Base-by-base conservation (phyloP, 2,329 filamentous ascomycete genomes). In the Trichoderma hamatum region DNA sequence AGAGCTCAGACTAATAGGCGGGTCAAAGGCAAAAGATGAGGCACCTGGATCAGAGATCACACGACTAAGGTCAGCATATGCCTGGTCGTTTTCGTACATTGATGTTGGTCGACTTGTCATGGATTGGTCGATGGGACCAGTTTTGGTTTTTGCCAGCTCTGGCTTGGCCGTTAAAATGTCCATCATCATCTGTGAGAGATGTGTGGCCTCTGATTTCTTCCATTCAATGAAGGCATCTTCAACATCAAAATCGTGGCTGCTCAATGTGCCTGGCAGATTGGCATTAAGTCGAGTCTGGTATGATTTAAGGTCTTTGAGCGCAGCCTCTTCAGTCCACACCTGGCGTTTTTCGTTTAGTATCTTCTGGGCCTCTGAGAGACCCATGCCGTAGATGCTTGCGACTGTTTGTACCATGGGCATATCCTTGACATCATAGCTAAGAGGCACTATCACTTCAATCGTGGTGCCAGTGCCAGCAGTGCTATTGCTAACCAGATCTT, bases 371-470 rank as follows among this genome's bases (percentile, higher is more conserved):
- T 96, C 90, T 1, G 90, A 89, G 72, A 91, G 89, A 54, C 89
- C 89, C 70, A 95, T 85, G 55, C 91, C 92, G 80, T 98, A 99
- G 72, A 97, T 92, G 74, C 87, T 90, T 62, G 91, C 92, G 30
- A 99, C 94, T 43, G 91, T 88, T 78, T 96, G 91, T 32, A 97
- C 96, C 81, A 97, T 87, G 46, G 90, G 90, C 96, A 99, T 99
- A 77, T 99, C 96, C 80, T 96, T 97, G 77, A 98, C 91, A 79
- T 97, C 93, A 79, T 97, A 93, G 76, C 89, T 96, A 69, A 96
- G 83, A 13, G 95, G 94, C 3, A 94, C 88, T 68, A 92, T 86
- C 26, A 95, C 92, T 78, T 97, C 95, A 72, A 96, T 86, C 10
- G 90, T 92, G 24, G 76, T 79, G 34, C 80, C 80, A 26, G 75